Conservation (phyloP, 768 basidiomycete species). For the Boletales sp. region DNA sequence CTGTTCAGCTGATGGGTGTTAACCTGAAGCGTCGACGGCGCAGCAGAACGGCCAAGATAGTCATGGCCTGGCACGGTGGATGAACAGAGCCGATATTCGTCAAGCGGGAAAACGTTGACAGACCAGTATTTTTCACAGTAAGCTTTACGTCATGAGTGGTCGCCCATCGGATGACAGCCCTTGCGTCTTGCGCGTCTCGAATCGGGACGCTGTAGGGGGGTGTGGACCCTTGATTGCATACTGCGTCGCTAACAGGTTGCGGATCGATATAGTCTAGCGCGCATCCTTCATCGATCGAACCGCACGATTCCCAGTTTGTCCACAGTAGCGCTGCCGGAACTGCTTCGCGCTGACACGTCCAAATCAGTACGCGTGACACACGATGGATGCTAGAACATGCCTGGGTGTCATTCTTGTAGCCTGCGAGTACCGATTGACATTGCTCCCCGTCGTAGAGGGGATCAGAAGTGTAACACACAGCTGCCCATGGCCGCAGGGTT, state of each 20-base stretch:
- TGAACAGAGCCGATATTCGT: neutral
- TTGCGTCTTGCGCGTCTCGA: conserved; percentile 17
- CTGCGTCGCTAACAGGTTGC: conserved; percentile 6
- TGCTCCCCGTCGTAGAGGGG: conserved; percentile 12
- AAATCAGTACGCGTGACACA: neutral
- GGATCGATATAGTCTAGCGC: conserved; percentile 17
- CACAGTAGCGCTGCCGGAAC: conserved; percentile 17
- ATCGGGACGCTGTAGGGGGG: conserved; percentile 21
- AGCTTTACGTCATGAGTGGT: conserved; percentile 16
- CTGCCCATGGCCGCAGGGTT: conserved; percentile 20
- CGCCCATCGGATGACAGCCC: conserved; percentile 18
- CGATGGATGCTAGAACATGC: conserved; percentile 1
- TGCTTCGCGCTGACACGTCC: conserved; percentile 15
- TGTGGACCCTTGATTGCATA: conserved; percentile 19
- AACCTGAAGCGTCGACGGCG: conserved; percentile 23
- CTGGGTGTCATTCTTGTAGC: conserved; percentile 15
- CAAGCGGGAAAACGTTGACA: neutral
- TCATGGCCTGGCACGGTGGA: conserved; percentile 16
- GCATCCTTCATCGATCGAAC: conserved; percentile 12
- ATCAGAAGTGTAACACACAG: conserved; percentile 18
- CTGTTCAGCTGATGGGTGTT: conserved; percentile 14
- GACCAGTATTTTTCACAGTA: conserved; percentile 23
- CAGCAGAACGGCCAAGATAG: conserved; percentile 19
- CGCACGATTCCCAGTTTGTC: conserved; percentile 23
- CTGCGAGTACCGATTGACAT: conserved; percentile 12